Percentiles rank a stretch among this genome's conserved stretches.
Conservation (phyloP, 1,139 yeast species). For the Saccharomyces hybrid region DNA sequence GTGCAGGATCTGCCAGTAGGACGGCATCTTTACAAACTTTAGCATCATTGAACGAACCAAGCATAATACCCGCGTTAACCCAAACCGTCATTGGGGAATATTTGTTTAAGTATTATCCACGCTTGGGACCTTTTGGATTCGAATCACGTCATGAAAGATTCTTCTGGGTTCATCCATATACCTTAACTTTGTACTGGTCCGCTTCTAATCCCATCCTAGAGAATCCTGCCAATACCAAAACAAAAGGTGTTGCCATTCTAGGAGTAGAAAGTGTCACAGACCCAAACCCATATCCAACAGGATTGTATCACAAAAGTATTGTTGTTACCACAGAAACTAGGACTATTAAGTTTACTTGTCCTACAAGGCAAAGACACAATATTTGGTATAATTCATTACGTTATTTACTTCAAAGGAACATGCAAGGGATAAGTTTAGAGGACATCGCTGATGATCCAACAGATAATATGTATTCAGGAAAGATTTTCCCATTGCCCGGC, state of each 20-base stretch:
- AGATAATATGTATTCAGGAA: slow-evolving; percentile 21
- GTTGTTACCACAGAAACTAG: slow-evolving; percentile 64
- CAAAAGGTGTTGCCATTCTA: slow-evolving; percentile 75
- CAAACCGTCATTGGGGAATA: slow-evolving; percentile 93
- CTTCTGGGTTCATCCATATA: slow-evolving; percentile 96
- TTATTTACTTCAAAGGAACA: slow-evolving; percentile 61
- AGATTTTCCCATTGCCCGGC: slow-evolving; percentile 21
- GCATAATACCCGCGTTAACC: slow-evolving; percentile 80
- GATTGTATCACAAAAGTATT: slow-evolving; percentile 78
- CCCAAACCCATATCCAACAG: slow-evolving; percentile 83
- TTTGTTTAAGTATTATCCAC: slow-evolving; percentile 76
- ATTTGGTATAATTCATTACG: slow-evolving; percentile 85
- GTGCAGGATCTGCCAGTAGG: slow-evolving; percentile 1
- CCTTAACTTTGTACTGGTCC: slow-evolving; percentile 87
- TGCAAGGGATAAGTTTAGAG: slow-evolving; percentile 51
- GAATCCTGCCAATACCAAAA: slow-evolving; percentile 51
- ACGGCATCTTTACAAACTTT: slow-evolving; percentile 24
- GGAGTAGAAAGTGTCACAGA: slow-evolving; percentile 77
- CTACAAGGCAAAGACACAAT: slow-evolving; percentile 80
- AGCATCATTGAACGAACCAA: slow-evolving; percentile 61
- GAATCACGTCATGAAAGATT: slow-evolving; percentile 83
- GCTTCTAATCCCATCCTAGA: slow-evolving; percentile 70
- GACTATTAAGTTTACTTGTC: slow-evolving; percentile 73
- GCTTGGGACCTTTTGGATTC: slow-evolving; percentile 64
- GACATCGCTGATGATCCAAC: slow-evolving; percentile 21